These are phyloP conservation scores for Aspergillus sp. DNA, from an alignment of 2,329 filamentous ascomycete species.

Conservation along the genomic window DNA sequence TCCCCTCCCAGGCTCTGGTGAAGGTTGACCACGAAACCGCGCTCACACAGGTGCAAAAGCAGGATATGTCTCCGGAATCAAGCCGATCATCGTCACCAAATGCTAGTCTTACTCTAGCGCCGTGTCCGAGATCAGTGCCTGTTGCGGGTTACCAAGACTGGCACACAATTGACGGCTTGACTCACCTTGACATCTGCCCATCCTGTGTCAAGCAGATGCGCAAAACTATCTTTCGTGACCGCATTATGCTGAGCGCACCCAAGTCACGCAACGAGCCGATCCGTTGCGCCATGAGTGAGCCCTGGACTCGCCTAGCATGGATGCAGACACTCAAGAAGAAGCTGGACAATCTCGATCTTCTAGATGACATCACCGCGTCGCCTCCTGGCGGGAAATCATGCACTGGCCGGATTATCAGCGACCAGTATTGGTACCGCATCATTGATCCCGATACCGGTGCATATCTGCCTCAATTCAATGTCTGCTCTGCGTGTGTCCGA, in stretches of 20 bases:
- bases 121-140: constrained; percentile 70
- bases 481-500: constrained; percentile 75
- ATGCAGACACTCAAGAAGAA: constrained; percentile 75
- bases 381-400: constrained; percentile 61
- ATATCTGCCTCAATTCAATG: constrained; percentile 71
- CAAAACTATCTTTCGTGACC: constrained; percentile 67
- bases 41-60: constrained; percentile 13
- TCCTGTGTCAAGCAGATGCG: constrained; percentile 76
- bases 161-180: constrained; percentile 73
- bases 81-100: constrained; percentile 23
- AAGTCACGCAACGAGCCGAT: constrained; percentile 63
- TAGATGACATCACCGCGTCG: constrained; percentile 71
- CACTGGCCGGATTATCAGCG: constrained; percentile 59
- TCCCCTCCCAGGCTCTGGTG: constrained; percentile 14
- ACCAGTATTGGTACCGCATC: constrained; percentile 76
- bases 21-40: constrained; percentile 13
- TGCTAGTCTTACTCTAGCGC: constrained; percentile 55
- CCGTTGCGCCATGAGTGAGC: constrained; percentile 77
- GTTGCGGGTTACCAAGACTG: constrained; percentile 73
- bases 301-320: constrained; percentile 86
- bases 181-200: constrained; percentile 80
- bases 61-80: constrained; percentile 21
- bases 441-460: constrained; percentile 68
- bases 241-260: constrained; percentile 66
- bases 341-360: constrained; percentile 67